Evolutionary conservation across 1,139 yeast species (phyloP).

Genomic region (Yamadazyma sp.): DNA sequence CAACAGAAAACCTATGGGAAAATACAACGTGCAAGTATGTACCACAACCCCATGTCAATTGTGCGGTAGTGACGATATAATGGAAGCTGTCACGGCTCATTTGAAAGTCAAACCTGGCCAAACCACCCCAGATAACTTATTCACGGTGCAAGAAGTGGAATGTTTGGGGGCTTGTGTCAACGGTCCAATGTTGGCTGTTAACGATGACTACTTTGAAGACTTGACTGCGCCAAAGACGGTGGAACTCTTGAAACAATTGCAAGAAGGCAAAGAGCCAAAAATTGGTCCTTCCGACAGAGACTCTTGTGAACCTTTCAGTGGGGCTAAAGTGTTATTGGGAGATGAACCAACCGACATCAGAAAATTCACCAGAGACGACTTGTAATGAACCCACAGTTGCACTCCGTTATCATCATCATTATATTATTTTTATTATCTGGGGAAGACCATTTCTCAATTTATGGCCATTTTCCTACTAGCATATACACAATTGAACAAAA

Average conservation of each 20-base stretch:
- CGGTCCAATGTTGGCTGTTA: conserved; percentile 85
- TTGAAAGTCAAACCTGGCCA: conserved; percentile 74
- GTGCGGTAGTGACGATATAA: conserved; percentile 77
- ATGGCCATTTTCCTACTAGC: conserved; percentile 1
- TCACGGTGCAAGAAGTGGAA: conserved; percentile 86
- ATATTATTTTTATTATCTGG: neutral
- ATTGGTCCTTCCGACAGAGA: conserved; percentile 75
- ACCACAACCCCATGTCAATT: conserved; percentile 91
- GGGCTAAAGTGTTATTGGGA: conserved; percentile 61
- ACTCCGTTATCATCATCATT: neutral
- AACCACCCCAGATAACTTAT: conserved; percentile 73
- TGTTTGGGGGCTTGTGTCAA: conserved; percentile 92
- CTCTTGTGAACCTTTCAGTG: conserved; percentile 76
- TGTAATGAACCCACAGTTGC: conserved; percentile 17
- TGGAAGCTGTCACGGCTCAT: conserved; percentile 65
- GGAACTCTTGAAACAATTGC: conserved; percentile 61
- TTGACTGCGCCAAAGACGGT: conserved; percentile 68
- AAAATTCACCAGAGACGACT: conserved; percentile 41
- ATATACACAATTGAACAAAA: neutral
- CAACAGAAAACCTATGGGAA: conserved; percentile 86
- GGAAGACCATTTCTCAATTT: conserved; percentile 1
- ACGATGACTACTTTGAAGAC: conserved; percentile 84
- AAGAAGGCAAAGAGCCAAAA: conserved; percentile 59
- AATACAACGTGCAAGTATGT: conserved; percentile 81
- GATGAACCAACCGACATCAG: conserved; percentile 70